Evolutionary conservation across 192 early-diverging fungal genomes (phyloP), one percentile per base, ranked within the genome.

Genomic region (Entrophospora sp.): DNA sequence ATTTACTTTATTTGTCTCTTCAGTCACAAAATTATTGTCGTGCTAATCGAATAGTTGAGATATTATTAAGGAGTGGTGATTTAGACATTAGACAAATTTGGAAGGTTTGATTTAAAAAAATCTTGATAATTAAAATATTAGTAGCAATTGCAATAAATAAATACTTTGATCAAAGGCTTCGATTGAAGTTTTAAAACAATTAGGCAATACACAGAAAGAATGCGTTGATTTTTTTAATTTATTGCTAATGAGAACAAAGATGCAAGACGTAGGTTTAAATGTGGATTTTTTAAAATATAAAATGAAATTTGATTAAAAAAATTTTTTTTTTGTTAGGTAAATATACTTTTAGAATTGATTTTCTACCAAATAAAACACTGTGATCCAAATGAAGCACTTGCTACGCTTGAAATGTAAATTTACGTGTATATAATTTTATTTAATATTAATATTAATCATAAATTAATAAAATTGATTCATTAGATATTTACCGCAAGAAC

Each of bases 391-490:
- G 60, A 43, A n/a, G 60, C 60, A 22, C 60, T 62, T n/a, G 43
- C 16, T 24, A 62, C 42, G n/a, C 18, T 45, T 32, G 60, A 62
- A 45, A 45, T 34, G 60, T 62, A 62, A 59, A 9, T 37, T 40
- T 59, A 10, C 8, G 24, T n/a, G 3, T 43, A 45, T 44, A 8
- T 35, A 34, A 34, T 30, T 42, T 24, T 13, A 18, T 28, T 9
- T 20, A 7, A 3, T 43, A n/a, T 44, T 13, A 42, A 7, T n/a
- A 13, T 18, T 28, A 25, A 61, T n/a, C 40, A 14, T 13, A 27
- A 42, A 28, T 20, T 40, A 25, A 14, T 24, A 43, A 38, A 42
- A 27, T 30, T 1, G 22, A 8, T 38, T 22, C 2, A 40, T 60
- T 44, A 62, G 60, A 20, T 44, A 45, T 45, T 31, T 62, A n/a